Conservation (phyloP, 2,329 filamentous ascomycete genomes). For the Akanthomyces uredinophilus region DNA sequence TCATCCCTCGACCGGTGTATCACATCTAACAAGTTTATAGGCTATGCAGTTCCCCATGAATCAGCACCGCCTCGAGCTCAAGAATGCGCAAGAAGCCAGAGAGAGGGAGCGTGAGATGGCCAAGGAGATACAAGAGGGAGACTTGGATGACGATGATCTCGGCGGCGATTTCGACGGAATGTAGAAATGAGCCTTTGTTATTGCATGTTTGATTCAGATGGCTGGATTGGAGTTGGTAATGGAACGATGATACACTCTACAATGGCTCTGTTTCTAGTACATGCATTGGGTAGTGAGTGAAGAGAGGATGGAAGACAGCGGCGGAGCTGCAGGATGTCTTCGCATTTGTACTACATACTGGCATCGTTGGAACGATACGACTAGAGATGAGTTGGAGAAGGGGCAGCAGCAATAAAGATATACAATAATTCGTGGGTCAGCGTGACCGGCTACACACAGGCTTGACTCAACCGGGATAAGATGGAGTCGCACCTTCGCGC, state of each 20-base stretch:
- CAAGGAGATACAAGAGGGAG: slow-evolving; percentile 97
- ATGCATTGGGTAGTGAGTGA: neutral
- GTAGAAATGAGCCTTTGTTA: slow-evolving; percentile 42
- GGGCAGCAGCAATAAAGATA: slow-evolving; percentile 5
- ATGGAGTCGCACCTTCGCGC: slow-evolving; percentile 1
- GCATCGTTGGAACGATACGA: neutral
- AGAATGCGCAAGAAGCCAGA: slow-evolving; percentile 96
- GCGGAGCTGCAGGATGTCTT: neutral
- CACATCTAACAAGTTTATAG: slow-evolving; percentile 37
- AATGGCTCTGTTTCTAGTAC: neutral
- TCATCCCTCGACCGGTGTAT: neutral
- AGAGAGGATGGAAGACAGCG: neutral
- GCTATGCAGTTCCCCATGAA: slow-evolving; percentile 99
- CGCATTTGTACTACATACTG: slow-evolving; percentile 12
- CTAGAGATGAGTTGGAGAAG: slow-evolving; percentile 1
- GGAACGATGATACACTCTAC: neutral
- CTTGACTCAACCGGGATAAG: neutral
- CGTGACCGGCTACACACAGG: neutral
- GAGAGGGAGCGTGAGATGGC: slow-evolving; percentile 95
- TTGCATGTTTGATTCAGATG: slow-evolving; percentile 3
- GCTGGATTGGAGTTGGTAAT: neutral
- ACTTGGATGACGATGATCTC: slow-evolving; percentile 93
- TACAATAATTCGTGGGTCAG: neutral
- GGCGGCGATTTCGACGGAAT: slow-evolving; percentile 95
- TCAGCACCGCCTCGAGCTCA: slow-evolving; percentile 92